Conservation (phyloP, 257 asterid genomes). For the Anisodus acutangulus region DNA sequence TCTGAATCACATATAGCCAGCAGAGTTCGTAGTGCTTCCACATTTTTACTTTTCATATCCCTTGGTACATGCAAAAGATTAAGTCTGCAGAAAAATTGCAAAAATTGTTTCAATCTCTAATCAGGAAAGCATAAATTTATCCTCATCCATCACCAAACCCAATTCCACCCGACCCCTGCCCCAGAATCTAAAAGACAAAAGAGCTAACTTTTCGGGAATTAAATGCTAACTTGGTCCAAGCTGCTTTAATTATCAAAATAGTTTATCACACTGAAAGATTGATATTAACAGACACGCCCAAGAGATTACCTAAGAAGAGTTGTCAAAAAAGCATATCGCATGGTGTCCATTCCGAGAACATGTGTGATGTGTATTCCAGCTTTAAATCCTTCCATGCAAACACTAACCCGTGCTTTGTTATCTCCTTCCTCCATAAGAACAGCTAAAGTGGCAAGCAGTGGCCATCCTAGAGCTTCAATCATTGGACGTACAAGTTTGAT, state of each 20-base stretch:
- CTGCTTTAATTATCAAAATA: background rate
- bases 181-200: background rate
- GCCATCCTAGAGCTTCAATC: constrained; percentile 99
- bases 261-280: constrained; percentile 31
- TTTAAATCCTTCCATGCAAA: constrained; percentile 97
- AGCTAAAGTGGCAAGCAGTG: constrained; percentile 96
- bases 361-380: constrained; percentile 95
- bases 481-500: constrained; percentile 91
- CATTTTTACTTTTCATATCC: constrained; percentile 96
- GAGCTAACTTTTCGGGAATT: background rate
- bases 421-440: constrained; percentile 99
- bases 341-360: constrained; percentile 97
- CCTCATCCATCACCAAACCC: constrained; percentile 9
- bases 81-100: constrained; percentile 64
- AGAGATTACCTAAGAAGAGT: constrained; percentile 81
- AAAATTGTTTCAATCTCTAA: constrained; percentile 35
- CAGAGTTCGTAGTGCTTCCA: constrained; percentile 93
- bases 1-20: constrained; percentile 86
- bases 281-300: constrained; percentile 27
- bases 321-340: constrained; percentile 96
- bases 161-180: background rate
- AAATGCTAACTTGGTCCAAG: constrained; percentile 20
- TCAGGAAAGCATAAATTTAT: constrained; percentile 21
- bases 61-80: constrained; percentile 94
- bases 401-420: constrained; percentile 83